phyloP scores from a whole-genome alignment of 2,329 filamentous ascomycete species.

The Fusarium sacchari region DNA sequence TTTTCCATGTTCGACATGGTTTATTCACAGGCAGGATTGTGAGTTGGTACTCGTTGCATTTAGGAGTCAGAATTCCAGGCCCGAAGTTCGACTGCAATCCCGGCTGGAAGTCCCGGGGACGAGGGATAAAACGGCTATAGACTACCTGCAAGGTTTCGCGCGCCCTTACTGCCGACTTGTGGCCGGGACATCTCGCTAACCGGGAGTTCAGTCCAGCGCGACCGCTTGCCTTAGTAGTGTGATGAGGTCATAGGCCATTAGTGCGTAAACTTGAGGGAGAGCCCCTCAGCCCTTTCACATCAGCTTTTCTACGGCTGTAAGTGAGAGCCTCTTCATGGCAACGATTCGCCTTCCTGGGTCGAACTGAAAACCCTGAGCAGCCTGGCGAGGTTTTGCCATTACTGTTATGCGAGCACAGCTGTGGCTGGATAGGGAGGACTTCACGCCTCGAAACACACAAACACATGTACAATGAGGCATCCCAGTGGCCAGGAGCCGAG shows the following conservation, averaged over 20 bases:
- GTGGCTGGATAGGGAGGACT: background rate
- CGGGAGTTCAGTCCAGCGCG: constrained; percentile 22
- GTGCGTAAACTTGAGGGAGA: background rate
- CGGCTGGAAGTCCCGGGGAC: constrained; percentile 28
- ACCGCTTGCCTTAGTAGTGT: constrained; percentile 25
- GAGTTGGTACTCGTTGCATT: background rate
- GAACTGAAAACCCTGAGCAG: background rate
- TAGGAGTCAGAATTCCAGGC: constrained; percentile 1
- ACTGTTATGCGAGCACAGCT: background rate
- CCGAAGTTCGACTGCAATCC: background rate
- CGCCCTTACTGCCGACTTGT: constrained; percentile 38
- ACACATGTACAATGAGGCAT: background rate
- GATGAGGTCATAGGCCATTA: constrained; percentile 41
- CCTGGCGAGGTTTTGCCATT: background rate
- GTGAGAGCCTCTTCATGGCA: background rate
- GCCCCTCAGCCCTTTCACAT: too few species aligned
- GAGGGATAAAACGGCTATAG: constrained; percentile 28
- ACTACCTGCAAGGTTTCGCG: constrained; percentile 34
- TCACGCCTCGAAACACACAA: background rate
- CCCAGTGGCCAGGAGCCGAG: background rate
- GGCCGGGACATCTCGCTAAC: constrained; percentile 30
- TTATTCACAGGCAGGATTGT: constrained; percentile 6
- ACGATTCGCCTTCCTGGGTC: background rate
- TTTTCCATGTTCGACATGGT: background rate
- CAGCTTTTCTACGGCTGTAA: constrained; percentile 7